Evolutionary conservation across 768 basidiomycete genomes (phyloP), one percentile per base, ranked within the genome.

Genomic region (Mycena indigotica): DNA sequence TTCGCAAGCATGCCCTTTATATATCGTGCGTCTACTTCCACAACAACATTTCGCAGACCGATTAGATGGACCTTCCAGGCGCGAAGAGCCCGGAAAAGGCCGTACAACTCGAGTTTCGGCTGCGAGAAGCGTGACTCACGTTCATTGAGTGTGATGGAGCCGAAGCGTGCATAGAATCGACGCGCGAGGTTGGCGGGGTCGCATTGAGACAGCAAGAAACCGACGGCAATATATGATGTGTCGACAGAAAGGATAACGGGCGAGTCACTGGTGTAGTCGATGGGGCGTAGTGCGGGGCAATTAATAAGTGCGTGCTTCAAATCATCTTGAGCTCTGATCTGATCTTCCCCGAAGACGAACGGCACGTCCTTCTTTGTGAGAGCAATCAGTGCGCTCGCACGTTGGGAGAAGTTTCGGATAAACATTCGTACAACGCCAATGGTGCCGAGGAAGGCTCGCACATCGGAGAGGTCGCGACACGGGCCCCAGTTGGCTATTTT

Each of bases 11-110:
- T 77, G 3, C 72, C 76, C 23, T 66, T 63, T 30, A 78, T 69
- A 53, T 73, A 78, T 17, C 65, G 60, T 0, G 75, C 73, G 52
- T 78, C 73, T 3, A 76, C 70, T 53, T 77, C 73, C 10, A 78
- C 66, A 0, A 64, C 51, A 0, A 79, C 63, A 28, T 72, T 69
- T 3, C 63, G 60, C 1, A 72, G 26, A 0, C 73, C 70, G 30
- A 75, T 67, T 16, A 75, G 28, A 26, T 67, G 67, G 0, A 69
- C 45, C 28, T 69, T 65, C 23, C 66, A 56, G 0, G 60, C 35
- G 24, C 45, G 45, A 23, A 64, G 50, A 0, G 71, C 65, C 0
- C 71, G 57, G 50, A 58, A 75, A 0, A 75, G 48, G 0, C 75
- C 72, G 45, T 72, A 77, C 0, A 77, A 53, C 55, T 77, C 74